phyloP scores from a whole-genome alignment of 768 basidiomycete genomes.

The Phaeotremella fagi region DNA sequence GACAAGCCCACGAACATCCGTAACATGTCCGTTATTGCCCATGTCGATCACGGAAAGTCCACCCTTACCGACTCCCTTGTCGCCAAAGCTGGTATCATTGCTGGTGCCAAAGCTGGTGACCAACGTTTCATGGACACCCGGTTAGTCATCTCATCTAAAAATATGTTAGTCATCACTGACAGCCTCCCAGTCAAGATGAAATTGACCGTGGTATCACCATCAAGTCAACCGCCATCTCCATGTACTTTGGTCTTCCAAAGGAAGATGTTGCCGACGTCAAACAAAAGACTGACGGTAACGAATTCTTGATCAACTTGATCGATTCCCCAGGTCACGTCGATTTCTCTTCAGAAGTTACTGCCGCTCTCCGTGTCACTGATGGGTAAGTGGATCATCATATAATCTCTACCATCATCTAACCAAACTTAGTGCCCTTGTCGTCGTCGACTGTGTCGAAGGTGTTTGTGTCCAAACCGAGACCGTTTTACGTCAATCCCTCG shows the following conservation, averaged over 20 bases:
- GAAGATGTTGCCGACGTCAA: conserved; percentile 78
- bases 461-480: conserved; percentile 99
- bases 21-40: conserved; percentile 54
- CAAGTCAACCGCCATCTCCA: conserved; percentile 98
- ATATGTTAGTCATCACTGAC: not conserved
- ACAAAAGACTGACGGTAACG: conserved; percentile 88
- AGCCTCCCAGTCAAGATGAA: conserved; percentile 68
- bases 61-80: conserved; percentile 98
- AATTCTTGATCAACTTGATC: conserved; percentile 99
- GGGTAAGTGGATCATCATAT: conserved; percentile 47
- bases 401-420: not conserved
- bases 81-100: conserved; percentile 99
- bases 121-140: conserved; percentile 96
- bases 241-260: conserved; percentile 96
- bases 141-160: conserved; percentile 16
- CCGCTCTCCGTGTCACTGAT: conserved; percentile 98
- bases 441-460: conserved; percentile 99
- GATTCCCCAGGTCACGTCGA: conserved; percentile 99
- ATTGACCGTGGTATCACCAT: conserved; percentile 99
- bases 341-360: conserved; percentile 99
- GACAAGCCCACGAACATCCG: conserved; percentile 48
- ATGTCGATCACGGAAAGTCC: conserved; percentile 99
- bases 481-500: conserved; percentile 91
- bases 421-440: conserved; percentile 74
- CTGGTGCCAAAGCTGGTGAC: conserved; percentile 86